Percentiles rank a stretch among this genome's conserved stretches.
phyloP scores from a whole-genome alignment of 2,329 filamentous ascomycete species.

The Aspergillus awamori region DNA sequence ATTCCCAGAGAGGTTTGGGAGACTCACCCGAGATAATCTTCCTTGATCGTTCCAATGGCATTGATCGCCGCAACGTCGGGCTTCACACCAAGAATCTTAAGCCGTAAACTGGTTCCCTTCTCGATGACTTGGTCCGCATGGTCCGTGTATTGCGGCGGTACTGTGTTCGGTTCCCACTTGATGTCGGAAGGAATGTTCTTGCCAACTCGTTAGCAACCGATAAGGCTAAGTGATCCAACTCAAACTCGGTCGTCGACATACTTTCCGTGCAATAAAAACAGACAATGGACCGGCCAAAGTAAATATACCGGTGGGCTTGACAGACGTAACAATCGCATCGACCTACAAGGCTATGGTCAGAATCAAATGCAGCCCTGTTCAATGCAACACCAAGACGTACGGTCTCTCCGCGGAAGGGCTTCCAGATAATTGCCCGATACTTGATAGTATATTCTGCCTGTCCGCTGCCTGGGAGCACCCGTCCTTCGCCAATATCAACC shows the following conservation, averaged over 20 bases:
- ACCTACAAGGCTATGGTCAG: constrained; percentile 61
- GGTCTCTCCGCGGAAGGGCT: constrained; percentile 96
- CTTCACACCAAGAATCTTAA: constrained; percentile 92
- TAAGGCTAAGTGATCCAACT: neutral
- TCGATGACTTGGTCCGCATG: constrained; percentile 93
- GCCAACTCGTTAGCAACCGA: constrained; percentile 19
- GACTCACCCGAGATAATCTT: constrained; percentile 57
- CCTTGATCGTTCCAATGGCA: constrained; percentile 97
- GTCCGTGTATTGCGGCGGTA: constrained; percentile 95
- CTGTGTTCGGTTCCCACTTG: constrained; percentile 93
- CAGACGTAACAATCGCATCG: constrained; percentile 88
- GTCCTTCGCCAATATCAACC: constrained; percentile 89
- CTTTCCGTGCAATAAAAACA: constrained; percentile 65
- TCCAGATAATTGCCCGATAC: constrained; percentile 95
- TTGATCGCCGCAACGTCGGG: constrained; percentile 94
- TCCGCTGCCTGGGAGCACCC: constrained; percentile 87
- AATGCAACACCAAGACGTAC: constrained; percentile 57
- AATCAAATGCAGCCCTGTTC: constrained; percentile 19
- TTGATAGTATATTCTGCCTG: constrained; percentile 92
- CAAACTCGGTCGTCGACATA: constrained; percentile 51
- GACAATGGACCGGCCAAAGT: constrained; percentile 52
- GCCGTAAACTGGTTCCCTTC: constrained; percentile 86
- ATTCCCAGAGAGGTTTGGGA: neutral
- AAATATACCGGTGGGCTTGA: constrained; percentile 87
- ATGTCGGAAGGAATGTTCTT: constrained; percentile 78